Conservation (phyloP, 306 rosid genomes). For the Geum urbanum region DNA sequence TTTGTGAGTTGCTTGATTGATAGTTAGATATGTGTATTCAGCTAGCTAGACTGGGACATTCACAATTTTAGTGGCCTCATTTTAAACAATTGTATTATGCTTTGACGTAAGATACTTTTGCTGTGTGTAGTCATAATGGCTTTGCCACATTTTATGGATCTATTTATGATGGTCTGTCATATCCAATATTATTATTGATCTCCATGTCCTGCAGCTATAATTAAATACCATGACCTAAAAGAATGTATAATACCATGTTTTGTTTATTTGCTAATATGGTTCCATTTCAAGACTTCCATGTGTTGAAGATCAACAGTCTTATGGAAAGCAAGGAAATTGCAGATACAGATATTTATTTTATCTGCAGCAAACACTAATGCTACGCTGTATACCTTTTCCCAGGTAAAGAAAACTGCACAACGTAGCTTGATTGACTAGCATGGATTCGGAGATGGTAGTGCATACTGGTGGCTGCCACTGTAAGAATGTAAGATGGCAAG, state of each 20-base stretch:
- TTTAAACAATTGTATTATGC: neutral
- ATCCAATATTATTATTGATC: neutral
- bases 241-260: neutral
- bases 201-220: neutral
- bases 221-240: neutral
- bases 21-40: neutral
- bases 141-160: neutral
- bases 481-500: slow-evolving; percentile 73
- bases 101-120: neutral
- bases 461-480: slow-evolving; percentile 91
- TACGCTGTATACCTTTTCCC: slow-evolving; percentile 2
- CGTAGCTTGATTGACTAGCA: slow-evolving; percentile 14
- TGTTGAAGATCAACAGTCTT: neutral
- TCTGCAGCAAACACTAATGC: neutral
- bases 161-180: neutral
- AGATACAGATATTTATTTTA: neutral
- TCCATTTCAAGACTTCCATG: neutral
- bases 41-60: neutral
- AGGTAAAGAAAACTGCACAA: neutral
- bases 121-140: neutral
- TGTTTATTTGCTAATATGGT: neutral
- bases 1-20: neutral
- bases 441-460: slow-evolving; percentile 54
- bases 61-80: neutral
- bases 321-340: neutral